Conservation (phyloP, 2,329 filamentous ascomycete genomes). For the Xylariaceae sp. region DNA sequence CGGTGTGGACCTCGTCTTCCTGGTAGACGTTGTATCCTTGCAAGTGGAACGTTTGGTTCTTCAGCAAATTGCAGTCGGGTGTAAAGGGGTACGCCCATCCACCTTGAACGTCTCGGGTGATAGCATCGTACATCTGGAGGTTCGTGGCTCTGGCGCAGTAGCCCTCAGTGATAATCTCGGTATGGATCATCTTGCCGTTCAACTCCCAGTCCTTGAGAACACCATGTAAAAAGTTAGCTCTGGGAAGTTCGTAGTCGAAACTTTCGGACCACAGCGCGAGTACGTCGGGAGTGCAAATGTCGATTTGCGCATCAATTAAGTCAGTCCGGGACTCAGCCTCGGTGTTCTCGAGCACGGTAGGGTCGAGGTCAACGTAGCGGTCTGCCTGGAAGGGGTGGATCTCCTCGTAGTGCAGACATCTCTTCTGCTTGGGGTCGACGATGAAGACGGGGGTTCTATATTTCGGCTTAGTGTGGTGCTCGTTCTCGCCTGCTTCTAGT, state of each 20-base stretch:
- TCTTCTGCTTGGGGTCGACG: slow-evolving; percentile 70
- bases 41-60: slow-evolving; percentile 69
- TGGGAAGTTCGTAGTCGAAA: slow-evolving; percentile 89
- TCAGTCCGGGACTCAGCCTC: slow-evolving; percentile 83
- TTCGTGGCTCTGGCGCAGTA: slow-evolving; percentile 85
- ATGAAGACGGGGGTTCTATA: slow-evolving; percentile 78
- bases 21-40: slow-evolving; percentile 67
- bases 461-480: slow-evolving; percentile 72
- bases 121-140: slow-evolving; percentile 81
- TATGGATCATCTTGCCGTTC: slow-evolving; percentile 94
- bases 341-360: slow-evolving; percentile 65
- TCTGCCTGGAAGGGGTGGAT: slow-evolving; percentile 64
- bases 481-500: slow-evolving; percentile 63
- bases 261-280: slow-evolving; percentile 94
- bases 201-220: slow-evolving; percentile 95
- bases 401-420: slow-evolving; percentile 93
- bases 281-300: slow-evolving; percentile 95
- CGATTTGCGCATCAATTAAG: slow-evolving; percentile 88
- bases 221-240: slow-evolving; percentile 83
- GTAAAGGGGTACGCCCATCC: slow-evolving; percentile 86
- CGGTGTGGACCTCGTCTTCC: slow-evolving; percentile 71
- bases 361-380: slow-evolving; percentile 66
- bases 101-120: slow-evolving; percentile 79
- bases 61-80: slow-evolving; percentile 80
- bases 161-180: slow-evolving; percentile 73